These are phyloP conservation scores for Tylopilus subfusipes DNA, from an alignment of 768 basidiomycete species.

Conservation along the genomic window DNA sequence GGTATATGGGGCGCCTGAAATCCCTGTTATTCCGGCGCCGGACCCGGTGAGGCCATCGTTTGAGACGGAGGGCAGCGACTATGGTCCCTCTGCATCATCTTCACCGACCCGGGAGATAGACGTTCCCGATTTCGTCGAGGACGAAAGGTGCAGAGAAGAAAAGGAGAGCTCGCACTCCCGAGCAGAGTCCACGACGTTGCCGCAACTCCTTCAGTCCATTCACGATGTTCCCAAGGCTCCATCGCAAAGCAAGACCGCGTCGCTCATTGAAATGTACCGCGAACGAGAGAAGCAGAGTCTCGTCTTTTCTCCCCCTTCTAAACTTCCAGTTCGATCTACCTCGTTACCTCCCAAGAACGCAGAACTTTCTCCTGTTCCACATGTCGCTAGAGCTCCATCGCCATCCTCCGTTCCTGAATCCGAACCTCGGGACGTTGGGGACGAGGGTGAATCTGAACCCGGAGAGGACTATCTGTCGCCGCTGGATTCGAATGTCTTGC, in stretches of 20 bases:
- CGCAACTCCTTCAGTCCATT: constrained; percentile 5
- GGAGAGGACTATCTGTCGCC: constrained; percentile 28
- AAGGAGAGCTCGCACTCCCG: constrained; percentile 24
- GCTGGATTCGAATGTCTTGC: constrained; percentile 31
- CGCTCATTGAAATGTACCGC: constrained; percentile 83
- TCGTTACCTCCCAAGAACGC: constrained; percentile 8
- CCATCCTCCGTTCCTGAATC: constrained; percentile 18
- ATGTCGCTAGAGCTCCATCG: constrained; percentile 7
- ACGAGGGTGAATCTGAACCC: constrained; percentile 29
- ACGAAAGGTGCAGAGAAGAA: constrained; percentile 21
- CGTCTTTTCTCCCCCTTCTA: constrained; percentile 22
- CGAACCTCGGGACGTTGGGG: constrained; percentile 25
- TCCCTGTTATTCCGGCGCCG: constrained; percentile 13
- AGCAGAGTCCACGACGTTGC: constrained; percentile 31
- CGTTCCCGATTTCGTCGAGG: constrained; percentile 27
- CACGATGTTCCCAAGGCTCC: constrained; percentile 17
- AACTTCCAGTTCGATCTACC: constrained; percentile 33
- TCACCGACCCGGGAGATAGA: constrained; percentile 30
- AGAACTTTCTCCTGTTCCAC: constrained; percentile 6
- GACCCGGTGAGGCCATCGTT: constrained; percentile 30
- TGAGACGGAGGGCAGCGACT: constrained; percentile 33
- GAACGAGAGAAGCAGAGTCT: constrained; percentile 53
- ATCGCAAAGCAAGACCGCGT: constrained; percentile 61
- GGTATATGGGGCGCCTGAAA: constrained; percentile 31
- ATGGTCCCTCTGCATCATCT: constrained; percentile 30